phyloP scores from a whole-genome alignment of 2,329 filamentous ascomycete genomes.

The Aschersonia sp. region DNA sequence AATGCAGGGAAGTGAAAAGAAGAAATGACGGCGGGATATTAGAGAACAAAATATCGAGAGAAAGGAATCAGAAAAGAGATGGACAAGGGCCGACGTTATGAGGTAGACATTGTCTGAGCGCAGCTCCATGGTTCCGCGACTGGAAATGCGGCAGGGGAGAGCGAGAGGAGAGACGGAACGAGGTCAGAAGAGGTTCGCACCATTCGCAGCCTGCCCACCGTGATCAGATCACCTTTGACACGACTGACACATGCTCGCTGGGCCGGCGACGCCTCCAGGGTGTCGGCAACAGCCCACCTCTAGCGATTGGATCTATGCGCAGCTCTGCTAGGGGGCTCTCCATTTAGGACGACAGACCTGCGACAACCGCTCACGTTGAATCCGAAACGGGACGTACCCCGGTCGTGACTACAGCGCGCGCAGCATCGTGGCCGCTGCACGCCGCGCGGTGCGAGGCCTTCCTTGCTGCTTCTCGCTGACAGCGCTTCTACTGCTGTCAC shows the following conservation, averaged over 20 bases:
- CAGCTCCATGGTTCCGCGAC: background rate
- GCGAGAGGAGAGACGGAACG: too few species aligned
- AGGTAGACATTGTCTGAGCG: background rate
- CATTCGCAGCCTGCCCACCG: background rate
- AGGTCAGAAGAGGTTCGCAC: too few species aligned
- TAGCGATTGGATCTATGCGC: background rate
- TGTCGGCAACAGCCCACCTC: background rate
- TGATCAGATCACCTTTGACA: background rate
- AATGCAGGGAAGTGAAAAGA: background rate
- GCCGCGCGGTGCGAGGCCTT: background rate
- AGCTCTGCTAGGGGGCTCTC: background rate
- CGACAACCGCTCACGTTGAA: background rate
- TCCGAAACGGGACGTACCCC: background rate
- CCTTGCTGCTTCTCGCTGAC: background rate
- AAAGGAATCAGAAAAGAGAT: background rate
- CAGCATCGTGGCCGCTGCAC: too few species aligned
- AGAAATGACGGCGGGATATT: background rate
- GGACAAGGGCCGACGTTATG: background rate
- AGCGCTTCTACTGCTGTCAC: too few species aligned
- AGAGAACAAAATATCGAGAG: background rate
- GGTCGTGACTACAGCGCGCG: background rate
- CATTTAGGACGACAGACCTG: constrained; percentile 1
- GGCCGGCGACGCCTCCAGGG: background rate
- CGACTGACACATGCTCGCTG: background rate
- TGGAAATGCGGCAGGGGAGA: too few species aligned